Evolutionary conservation across 805 yeast species (phyloP).

Genomic region (Scheffersomyces stipitis): DNA sequence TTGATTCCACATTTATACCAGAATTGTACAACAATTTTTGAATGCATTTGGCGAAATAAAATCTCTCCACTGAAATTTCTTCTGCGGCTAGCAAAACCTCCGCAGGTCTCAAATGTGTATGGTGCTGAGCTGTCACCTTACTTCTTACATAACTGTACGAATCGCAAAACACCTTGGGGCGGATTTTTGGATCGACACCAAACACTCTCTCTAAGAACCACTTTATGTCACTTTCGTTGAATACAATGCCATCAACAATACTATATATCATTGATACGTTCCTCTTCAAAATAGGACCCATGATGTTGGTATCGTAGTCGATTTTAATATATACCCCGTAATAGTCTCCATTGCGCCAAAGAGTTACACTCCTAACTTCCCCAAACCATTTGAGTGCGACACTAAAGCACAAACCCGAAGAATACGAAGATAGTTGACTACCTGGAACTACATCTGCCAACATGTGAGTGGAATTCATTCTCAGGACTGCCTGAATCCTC

Average conservation of each 20-base stretch:
- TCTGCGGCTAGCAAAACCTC: background rate
- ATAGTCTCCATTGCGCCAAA: background rate
- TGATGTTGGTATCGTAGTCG: background rate
- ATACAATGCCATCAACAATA: background rate
- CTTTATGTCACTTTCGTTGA: background rate
- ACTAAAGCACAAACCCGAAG: background rate
- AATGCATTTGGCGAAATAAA: background rate
- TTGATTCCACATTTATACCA: background rate
- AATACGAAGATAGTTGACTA: background rate
- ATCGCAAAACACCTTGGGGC: background rate
- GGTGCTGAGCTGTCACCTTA: background rate
- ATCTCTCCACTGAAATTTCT: background rate
- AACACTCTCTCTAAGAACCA: background rate
- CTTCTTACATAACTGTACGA: background rate
- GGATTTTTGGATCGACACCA: background rate
- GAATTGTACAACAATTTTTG: background rate
- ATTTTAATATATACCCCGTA: background rate
- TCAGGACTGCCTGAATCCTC: background rate
- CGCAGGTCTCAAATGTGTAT: background rate
- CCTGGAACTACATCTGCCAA: background rate
- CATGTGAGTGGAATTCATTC: background rate
- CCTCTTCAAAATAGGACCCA: background rate
- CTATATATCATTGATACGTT: background rate
- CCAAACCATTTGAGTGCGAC: background rate
- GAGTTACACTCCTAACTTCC: background rate